Percentiles rank a stretch among this genome's conserved stretches.
These are phyloP conservation scores for Acer campestre DNA, from an alignment of 345 rosid genomes.

Conservation along the genomic window DNA sequence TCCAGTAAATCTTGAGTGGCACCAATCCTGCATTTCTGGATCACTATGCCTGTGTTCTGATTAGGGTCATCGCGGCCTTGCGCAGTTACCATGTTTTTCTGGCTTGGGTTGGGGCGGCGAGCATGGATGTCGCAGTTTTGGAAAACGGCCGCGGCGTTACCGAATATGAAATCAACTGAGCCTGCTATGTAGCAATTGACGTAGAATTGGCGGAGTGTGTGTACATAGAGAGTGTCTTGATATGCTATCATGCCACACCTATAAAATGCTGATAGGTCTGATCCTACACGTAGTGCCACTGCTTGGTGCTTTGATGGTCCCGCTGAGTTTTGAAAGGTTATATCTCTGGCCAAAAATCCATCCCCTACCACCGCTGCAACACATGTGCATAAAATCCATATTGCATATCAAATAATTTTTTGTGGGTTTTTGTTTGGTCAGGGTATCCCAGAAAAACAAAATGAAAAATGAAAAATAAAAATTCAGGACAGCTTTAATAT, in stretches of 20 bases:
- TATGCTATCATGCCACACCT: constrained; percentile 63
- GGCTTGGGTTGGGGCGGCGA: constrained; percentile 58
- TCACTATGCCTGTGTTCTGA: constrained; percentile 71
- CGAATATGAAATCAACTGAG: constrained; percentile 78
- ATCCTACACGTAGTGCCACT: constrained; percentile 69
- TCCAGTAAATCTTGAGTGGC: constrained; percentile 57
- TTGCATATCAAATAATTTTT: no score
- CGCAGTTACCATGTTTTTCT: constrained; percentile 76
- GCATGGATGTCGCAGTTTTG: constrained; percentile 76
- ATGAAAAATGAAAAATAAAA: no score
- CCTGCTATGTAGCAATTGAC: constrained; percentile 53
- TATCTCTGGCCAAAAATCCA: constrained; percentile 69
- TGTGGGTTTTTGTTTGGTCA: no score
- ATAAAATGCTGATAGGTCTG: constrained; percentile 64
- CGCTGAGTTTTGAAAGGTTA: constrained; percentile 71
- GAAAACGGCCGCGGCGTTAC: constrained; percentile 63
- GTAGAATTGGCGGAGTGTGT: constrained; percentile 70
- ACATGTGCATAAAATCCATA: background rate
- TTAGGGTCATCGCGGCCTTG: constrained; percentile 76
- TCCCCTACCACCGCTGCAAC: constrained; percentile 71
- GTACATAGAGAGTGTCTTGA: constrained; percentile 85
- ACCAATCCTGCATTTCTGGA: constrained; percentile 70
- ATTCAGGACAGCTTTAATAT: no score
- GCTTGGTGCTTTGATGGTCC: constrained; percentile 88
- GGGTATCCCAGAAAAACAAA: no score